Evolutionary conservation across 2,329 filamentous ascomycete species (phyloP).

Genomic region (Didymella sp.): DNA sequence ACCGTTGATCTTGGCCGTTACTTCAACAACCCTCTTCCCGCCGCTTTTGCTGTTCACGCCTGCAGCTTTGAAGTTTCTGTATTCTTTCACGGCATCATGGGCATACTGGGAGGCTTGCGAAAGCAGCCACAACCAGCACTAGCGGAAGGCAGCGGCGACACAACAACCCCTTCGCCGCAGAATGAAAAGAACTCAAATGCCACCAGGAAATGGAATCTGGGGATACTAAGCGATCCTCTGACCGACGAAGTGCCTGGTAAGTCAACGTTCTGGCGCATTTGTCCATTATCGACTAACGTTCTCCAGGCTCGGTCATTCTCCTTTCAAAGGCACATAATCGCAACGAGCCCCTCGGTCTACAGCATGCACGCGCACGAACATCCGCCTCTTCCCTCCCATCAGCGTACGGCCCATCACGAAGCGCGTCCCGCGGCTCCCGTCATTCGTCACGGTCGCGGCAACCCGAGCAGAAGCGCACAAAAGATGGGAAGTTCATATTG

Average conservation of each 20-base stretch:
- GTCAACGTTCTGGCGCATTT: slow-evolving; percentile 28
- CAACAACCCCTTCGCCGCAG: neutral
- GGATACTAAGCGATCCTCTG: slow-evolving; percentile 80
- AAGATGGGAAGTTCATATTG: slow-evolving; percentile 82
- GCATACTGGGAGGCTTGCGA: slow-evolving; percentile 28
- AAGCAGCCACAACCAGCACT: slow-evolving; percentile 22
- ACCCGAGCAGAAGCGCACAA: slow-evolving; percentile 73
- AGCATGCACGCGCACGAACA: slow-evolving; percentile 67
- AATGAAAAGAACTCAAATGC: slow-evolving; percentile 17
- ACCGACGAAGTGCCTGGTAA: slow-evolving; percentile 88
- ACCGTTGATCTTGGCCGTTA: slow-evolving; percentile 2
- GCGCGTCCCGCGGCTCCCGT: slow-evolving; percentile 31
- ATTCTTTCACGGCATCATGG: slow-evolving; percentile 21
- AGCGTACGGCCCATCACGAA: slow-evolving; percentile 31
- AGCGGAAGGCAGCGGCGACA: slow-evolving; percentile 8
- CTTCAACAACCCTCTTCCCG: slow-evolving; percentile 2
- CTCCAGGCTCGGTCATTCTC: slow-evolving; percentile 65
- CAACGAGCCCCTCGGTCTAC: slow-evolving; percentile 68
- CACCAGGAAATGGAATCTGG: slow-evolving; percentile 62
- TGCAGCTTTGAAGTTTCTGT: neutral
- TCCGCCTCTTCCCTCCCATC: slow-evolving; percentile 61
- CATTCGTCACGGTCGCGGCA: slow-evolving; percentile 31
- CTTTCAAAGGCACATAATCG: slow-evolving; percentile 62
- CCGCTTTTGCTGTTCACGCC: neutral
- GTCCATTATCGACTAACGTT: neutral